A percentile compares a stretch with the other conserved stretches of the same genome.
Evolutionary conservation across 2,329 filamentous ascomycete species (phyloP).

Genomic region (Colletotrichum spaethianum): DNA sequence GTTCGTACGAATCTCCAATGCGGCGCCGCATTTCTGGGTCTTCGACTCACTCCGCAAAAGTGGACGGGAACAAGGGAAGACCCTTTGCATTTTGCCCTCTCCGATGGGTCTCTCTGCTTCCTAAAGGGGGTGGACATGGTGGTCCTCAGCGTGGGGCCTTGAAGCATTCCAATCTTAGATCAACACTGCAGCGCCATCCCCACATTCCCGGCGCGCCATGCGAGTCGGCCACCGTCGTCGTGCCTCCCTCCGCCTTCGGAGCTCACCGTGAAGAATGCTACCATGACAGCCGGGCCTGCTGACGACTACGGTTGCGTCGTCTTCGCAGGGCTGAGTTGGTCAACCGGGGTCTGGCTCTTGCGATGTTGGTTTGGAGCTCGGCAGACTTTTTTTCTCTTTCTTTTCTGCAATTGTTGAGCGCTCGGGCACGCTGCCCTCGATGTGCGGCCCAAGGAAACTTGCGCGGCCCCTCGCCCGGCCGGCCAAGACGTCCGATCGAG

Average conservation of each 20-base stretch:
- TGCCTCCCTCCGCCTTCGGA: conserved; percentile 21
- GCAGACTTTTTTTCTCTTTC: not conserved
- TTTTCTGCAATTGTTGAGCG: not conserved
- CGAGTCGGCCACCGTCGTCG: conserved; percentile 3
- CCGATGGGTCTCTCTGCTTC: not conserved
- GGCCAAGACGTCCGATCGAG: conserved; percentile 17
- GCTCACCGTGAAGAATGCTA: conserved; percentile 23
- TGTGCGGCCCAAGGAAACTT: not conserved
- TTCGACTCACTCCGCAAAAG: conserved; percentile 20
- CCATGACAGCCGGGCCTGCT: conserved; percentile 11
- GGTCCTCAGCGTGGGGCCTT: not conserved
- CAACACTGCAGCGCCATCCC: conserved; percentile 4
- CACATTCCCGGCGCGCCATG: conserved; percentile 1
- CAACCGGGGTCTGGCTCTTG: not conserved
- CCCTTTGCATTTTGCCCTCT: conserved; percentile 3
- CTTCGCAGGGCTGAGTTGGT: conserved; percentile 34
- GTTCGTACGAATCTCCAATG: conserved; percentile 11
- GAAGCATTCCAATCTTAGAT: conserved; percentile 1
- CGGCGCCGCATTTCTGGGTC: conserved; percentile 16
- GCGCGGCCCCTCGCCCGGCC: not conserved
- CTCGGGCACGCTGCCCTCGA: not conserved
- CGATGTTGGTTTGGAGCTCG: not conserved
- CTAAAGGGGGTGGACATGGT: conserved; percentile 2
- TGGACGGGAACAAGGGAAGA: conserved; percentile 8
- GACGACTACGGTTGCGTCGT: conserved; percentile 36